Percentiles rank a stretch among this genome's conserved stretches.
phyloP scores from a whole-genome alignment of 2,329 filamentous ascomycete species.

The Ascochyta fabae region DNA sequence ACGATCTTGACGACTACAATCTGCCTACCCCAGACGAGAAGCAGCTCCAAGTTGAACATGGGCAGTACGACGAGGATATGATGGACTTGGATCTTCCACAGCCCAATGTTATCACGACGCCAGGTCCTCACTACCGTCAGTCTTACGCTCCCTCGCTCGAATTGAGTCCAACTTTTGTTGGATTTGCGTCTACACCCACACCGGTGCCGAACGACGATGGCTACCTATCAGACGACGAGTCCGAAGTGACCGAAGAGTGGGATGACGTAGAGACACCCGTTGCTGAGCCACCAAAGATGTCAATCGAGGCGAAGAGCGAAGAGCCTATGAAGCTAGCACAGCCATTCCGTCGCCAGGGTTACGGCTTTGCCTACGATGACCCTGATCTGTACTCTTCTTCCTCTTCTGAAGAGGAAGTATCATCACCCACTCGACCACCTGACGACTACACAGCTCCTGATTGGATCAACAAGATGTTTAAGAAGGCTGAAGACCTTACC shows the following conservation, averaged over 20 bases:
- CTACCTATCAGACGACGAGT: background rate
- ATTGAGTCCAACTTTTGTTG: background rate
- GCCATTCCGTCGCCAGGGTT: background rate
- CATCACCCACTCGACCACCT: background rate
- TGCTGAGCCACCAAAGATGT: background rate
- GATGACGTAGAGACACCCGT: too few relatives aligned
- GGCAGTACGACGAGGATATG: background rate
- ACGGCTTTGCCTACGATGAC: background rate
- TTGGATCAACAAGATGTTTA: background rate
- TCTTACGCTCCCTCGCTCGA: background rate
- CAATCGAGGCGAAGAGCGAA: background rate
- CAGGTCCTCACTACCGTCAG: background rate
- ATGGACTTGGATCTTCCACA: background rate
- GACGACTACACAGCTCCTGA: background rate
- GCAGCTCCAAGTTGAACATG: background rate
- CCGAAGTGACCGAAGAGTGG: background rate
- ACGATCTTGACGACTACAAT: background rate
- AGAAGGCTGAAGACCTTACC: background rate
- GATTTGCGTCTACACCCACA: background rate
- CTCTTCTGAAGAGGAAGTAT: background rate
- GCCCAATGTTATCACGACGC: background rate
- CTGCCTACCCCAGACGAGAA: background rate
- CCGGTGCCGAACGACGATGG: background rate
- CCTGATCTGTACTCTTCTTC: background rate
- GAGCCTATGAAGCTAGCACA: background rate